Percentiles rank a stretch among this genome's conserved stretches.
Evolutionary conservation across 495 filamentous ascomycete genomes (phyloP).

Genomic region (Cudoniella acicularis): DNA sequence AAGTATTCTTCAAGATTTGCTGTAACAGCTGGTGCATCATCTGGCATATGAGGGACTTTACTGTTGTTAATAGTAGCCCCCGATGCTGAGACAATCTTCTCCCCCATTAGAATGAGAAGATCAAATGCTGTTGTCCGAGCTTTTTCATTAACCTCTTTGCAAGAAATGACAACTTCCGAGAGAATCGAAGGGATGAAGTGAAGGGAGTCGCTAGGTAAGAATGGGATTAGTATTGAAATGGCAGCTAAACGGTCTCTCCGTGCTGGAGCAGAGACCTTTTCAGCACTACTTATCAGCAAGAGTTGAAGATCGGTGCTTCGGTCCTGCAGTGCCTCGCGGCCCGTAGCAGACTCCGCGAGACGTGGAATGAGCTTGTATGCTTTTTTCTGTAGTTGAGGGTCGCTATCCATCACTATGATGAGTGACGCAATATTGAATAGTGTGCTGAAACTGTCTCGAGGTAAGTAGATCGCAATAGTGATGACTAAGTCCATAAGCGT

Average conservation of each 20-base stretch:
- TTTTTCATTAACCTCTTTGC: conserved; percentile 96
- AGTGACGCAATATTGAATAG: conserved; percentile 81
- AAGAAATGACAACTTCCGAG: conserved; percentile 87
- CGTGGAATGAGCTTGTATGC: conserved; percentile 96
- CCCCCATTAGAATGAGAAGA: conserved; percentile 81
- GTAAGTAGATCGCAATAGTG: conserved; percentile 89
- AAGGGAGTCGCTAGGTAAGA: conserved; percentile 68
- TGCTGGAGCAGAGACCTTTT: conserved; percentile 79
- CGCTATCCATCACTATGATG: conserved; percentile 70
- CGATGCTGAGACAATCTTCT: conserved; percentile 61
- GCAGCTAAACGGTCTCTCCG: conserved; percentile 80
- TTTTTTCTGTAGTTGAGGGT: conserved; percentile 98
- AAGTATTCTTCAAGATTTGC: conserved; percentile 92
- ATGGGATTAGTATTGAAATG: conserved; percentile 71
- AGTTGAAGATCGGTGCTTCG: conserved; percentile 72
- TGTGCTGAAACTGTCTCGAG: conserved; percentile 70
- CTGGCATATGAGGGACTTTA: conserved; percentile 78
- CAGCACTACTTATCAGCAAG: conserved; percentile 69
- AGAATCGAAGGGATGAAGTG: conserved; percentile 91
- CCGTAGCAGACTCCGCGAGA: conserved; percentile 72
- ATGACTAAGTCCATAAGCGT: conserved; percentile 95
- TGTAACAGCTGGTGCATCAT: conserved; percentile 67
- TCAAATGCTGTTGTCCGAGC: conserved; percentile 86
- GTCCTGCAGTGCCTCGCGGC: conserved; percentile 64
- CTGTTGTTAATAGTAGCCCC: conserved; percentile 79